Evolutionary conservation across 306 rosid species (phyloP).

Genomic region (Lotus japonicus): DNA sequence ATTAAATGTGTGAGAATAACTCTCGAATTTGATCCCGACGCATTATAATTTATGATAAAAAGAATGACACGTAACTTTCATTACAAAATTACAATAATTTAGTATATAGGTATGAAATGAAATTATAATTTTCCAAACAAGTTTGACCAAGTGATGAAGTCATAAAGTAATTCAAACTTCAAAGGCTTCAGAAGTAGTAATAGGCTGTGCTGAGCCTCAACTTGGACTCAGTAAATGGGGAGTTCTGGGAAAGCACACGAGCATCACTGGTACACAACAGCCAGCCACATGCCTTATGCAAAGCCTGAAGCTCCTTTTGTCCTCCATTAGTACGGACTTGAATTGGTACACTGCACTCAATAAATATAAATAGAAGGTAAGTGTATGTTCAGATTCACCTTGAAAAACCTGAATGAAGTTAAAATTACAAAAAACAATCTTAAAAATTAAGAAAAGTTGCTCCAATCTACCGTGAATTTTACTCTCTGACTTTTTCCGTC

Average conservation of each 20-base stretch:
- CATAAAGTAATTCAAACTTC: not conserved
- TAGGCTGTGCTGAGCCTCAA: not conserved
- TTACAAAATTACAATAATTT: not conserved
- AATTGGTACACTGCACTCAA: not conserved
- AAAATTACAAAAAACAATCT: too few relatives aligned
- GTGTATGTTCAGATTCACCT: too few relatives aligned
- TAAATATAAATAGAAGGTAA: not conserved
- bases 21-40: too few relatives aligned
- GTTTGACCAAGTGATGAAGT: constrained; percentile 4
- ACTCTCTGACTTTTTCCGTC: too few relatives aligned
- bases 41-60: not conserved
- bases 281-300: not conserved
- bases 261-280: constrained; percentile 19
- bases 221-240: constrained; percentile 20
- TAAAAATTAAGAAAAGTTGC: too few relatives aligned
- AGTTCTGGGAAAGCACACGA: constrained; percentile 39
- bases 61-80: not conserved
- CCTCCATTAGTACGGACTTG: constrained; percentile 28
- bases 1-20: too few relatives aligned
- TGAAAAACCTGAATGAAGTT: too few relatives aligned
- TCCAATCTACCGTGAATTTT: too few relatives aligned
- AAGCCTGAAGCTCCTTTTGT: constrained; percentile 10
- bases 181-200: constrained; percentile 18
- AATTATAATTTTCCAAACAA: not conserved
- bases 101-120: not conserved